Evolutionary conservation across 768 basidiomycete genomes (phyloP).

Genomic region (Lentinula boryana): DNA sequence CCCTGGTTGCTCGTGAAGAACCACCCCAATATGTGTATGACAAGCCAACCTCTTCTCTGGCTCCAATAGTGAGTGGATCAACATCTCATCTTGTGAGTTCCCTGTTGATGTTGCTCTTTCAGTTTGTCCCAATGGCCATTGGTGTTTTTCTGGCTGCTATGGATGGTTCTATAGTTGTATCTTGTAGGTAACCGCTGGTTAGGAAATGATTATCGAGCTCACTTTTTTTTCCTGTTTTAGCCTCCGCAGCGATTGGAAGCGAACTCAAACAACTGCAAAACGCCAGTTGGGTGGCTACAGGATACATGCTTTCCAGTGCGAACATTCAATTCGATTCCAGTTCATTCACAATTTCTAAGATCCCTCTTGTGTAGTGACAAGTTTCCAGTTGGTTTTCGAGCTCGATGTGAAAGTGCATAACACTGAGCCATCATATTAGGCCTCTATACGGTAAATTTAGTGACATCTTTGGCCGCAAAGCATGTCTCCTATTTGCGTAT

Average conservation of each 20-base stretch:
- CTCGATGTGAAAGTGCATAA: neutral
- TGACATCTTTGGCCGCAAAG: conserved; percentile 37
- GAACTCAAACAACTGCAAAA: conserved; percentile 17
- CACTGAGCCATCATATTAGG: neutral
- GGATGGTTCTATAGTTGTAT: neutral
- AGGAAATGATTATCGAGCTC: neutral
- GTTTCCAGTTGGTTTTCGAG: neutral
- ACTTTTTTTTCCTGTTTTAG: neutral
- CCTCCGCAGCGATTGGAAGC: conserved; percentile 17
- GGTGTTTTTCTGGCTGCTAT: neutral
- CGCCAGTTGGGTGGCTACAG: conserved; percentile 19
- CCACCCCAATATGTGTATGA: neutral
- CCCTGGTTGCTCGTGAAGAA: neutral
- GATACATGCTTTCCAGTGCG: conserved; percentile 16
- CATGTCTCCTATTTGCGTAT: conserved; percentile 51
- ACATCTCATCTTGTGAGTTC: neutral
- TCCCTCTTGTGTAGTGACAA: neutral
- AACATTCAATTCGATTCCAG: neutral
- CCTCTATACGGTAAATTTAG: conserved; percentile 13
- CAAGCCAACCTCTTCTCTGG: neutral
- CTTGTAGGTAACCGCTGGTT: neutral
- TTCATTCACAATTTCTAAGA: neutral
- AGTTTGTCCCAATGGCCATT: neutral
- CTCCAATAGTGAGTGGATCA: neutral
- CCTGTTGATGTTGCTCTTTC: neutral